phyloP scores from a whole-genome alignment of 345 rosid species.

The Stellera chamaejasme region DNA sequence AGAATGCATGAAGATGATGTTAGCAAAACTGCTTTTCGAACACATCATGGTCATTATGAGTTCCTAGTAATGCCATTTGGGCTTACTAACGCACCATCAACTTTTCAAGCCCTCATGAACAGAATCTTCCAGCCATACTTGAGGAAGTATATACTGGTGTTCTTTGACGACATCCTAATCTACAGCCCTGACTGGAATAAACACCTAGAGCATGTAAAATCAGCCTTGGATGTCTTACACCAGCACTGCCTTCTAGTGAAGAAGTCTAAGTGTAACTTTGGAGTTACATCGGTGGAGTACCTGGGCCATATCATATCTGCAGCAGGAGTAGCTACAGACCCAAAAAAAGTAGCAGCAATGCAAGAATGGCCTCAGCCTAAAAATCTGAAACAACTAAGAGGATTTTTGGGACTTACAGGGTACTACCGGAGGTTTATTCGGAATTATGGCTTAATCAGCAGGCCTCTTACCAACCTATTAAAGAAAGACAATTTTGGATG shows the following conservation, averaged over 20 bases:
- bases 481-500: too few species aligned
- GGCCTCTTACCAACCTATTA: not conserved
- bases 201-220: not conserved
- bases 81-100: not conserved
- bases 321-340: not conserved
- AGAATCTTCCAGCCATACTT: not conserved
- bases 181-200: not conserved
- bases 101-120: not conserved
- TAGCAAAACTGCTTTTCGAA: not conserved
- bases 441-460: not conserved
- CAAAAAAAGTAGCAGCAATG: not conserved
- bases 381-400: not conserved
- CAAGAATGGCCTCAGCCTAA: rapidly evolving
- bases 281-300: not conserved
- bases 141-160: not conserved
- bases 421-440: not conserved
- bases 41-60: not conserved
- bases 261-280: slow-evolving; percentile 2
- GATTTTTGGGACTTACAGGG: not conserved
- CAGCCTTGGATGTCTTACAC: not conserved
- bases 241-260: not conserved
- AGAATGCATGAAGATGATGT: not conserved
- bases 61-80: not conserved
- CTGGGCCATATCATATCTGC: not conserved
- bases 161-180: not conserved